Percentiles rank a stretch among this genome's conserved stretches.
These are phyloP conservation scores for Myxozyma udenii DNA, from an alignment of 805 yeast genomes.

Conservation along the genomic window DNA sequence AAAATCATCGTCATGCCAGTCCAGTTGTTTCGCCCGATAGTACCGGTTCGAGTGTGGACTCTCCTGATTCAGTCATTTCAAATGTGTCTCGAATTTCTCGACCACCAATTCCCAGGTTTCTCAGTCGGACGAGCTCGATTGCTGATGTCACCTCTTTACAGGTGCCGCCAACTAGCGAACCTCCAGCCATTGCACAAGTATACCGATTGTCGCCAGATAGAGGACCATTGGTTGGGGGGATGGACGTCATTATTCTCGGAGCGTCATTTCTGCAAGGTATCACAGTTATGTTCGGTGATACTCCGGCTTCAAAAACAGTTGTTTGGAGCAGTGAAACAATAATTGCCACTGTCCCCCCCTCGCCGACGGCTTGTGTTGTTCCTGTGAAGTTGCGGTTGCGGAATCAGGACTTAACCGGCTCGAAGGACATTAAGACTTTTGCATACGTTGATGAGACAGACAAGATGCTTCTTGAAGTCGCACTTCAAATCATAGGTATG, in stretches of 20 bases:
- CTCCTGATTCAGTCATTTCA: constrained; percentile 18
- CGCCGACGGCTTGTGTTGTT: constrained; percentile 85
- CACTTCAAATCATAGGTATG: constrained; percentile 92
- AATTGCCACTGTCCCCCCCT: constrained; percentile 91
- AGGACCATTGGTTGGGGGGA: constrained; percentile 95
- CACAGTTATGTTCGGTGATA: constrained; percentile 76
- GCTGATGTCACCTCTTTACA: neutral
- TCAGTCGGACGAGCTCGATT: neutral
- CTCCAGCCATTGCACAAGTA: neutral
- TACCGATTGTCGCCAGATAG: constrained; percentile 78
- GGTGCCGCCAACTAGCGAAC: neutral
- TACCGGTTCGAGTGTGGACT: constrained; percentile 11
- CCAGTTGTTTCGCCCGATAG: constrained; percentile 17
- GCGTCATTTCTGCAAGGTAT: constrained; percentile 80
- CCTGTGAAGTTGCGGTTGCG: constrained; percentile 72
- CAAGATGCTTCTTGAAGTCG: constrained; percentile 88
- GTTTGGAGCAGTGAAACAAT: constrained; percentile 96
- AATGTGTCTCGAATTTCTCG: neutral
- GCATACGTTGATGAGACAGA: constrained; percentile 95
- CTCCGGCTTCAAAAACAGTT: constrained; percentile 60
- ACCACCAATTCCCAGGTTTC: neutral
- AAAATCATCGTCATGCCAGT: constrained; percentile 2
- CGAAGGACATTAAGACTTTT: constrained; percentile 53
- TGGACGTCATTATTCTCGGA: constrained; percentile 89
- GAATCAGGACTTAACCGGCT: constrained; percentile 8